Evolutionary conservation across 441 rosid species (phyloP).

Genomic region (Jatropha podagrica): DNA sequence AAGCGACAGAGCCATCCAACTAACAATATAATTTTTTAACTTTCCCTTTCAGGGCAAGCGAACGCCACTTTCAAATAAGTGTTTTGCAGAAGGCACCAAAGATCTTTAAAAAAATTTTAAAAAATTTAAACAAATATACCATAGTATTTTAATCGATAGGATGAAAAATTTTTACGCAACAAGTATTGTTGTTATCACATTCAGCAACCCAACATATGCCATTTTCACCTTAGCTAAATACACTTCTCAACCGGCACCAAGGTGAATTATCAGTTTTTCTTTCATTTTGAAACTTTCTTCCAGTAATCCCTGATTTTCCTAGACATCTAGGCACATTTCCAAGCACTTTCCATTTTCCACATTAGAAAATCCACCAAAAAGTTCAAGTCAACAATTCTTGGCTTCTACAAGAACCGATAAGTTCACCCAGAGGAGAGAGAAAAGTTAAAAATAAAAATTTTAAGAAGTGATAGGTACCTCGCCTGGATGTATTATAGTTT

Average conservation of each 20-base stretch:
- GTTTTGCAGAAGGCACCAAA: not conserved
- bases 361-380: not conserved
- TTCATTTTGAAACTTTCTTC: conserved; percentile 1
- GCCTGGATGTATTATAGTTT: conserved; percentile 94
- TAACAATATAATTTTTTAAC: not conserved
- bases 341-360: not conserved
- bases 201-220: not conserved
- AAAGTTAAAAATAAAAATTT: not conserved
- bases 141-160: not conserved
- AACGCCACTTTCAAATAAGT: not conserved
- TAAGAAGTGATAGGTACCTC: conserved; percentile 49
- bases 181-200: not conserved
- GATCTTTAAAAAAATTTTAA: not conserved
- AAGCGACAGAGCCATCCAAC: not conserved
- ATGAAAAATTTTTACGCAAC: not conserved
- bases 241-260: not conserved
- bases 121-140: not conserved
- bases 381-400: not conserved
- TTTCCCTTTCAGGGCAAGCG: not conserved
- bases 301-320: not conserved
- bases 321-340: not conserved
- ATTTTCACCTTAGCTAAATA: not conserved
- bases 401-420: not conserved
- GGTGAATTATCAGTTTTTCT: not conserved
- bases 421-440: not conserved